A percentile compares a stretch with the other conserved stretches of the same genome.
Evolutionary conservation across 805 yeast species (phyloP).

Genomic region (Saccharomyces jurei): DNA sequence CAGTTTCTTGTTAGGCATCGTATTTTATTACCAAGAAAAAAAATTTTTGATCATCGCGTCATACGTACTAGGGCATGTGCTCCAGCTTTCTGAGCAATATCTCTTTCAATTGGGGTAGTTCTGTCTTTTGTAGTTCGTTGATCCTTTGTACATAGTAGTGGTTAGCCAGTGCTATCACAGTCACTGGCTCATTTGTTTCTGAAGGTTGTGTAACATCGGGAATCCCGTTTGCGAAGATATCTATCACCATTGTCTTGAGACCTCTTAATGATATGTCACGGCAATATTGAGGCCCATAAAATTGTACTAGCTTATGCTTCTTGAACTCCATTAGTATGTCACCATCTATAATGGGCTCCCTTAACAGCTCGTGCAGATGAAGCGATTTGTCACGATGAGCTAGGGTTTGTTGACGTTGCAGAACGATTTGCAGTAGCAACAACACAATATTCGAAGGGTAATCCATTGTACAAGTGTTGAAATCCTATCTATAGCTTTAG

Average conservation of each 20-base stretch:
- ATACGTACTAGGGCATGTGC: not conserved
- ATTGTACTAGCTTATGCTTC: constrained; percentile 17
- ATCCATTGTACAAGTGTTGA: constrained; percentile 2
- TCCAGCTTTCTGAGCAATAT: constrained; percentile 6
- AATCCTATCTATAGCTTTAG: not conserved
- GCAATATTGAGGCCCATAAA: constrained; percentile 20
- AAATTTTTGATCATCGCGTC: not conserved
- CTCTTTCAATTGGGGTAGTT: constrained; percentile 17
- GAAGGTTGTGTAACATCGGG: not conserved
- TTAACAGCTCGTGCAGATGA: constrained; percentile 11
- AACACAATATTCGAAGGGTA: constrained; percentile 21
- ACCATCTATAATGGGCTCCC: constrained; percentile 24
- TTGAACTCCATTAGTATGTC: constrained; percentile 14
- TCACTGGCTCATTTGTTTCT: constrained; percentile 8
- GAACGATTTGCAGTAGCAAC: constrained; percentile 21
- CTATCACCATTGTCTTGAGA: constrained; percentile 15
- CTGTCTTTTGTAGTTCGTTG: constrained; percentile 13
- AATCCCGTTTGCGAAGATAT: constrained; percentile 15
- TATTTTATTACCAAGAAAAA: not conserved
- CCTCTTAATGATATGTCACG: constrained; percentile 14
- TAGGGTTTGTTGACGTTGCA: constrained; percentile 24
- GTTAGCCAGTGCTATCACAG: constrained; percentile 23
- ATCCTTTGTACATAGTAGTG: constrained; percentile 22
- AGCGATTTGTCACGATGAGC: constrained; percentile 14
- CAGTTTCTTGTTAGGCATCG: not conserved